Percentiles rank a stretch among this genome's conserved stretches.
Evolutionary conservation across 202 grass and related monocot genomes (phyloP).

Genomic region (Zoysia matrella): DNA sequence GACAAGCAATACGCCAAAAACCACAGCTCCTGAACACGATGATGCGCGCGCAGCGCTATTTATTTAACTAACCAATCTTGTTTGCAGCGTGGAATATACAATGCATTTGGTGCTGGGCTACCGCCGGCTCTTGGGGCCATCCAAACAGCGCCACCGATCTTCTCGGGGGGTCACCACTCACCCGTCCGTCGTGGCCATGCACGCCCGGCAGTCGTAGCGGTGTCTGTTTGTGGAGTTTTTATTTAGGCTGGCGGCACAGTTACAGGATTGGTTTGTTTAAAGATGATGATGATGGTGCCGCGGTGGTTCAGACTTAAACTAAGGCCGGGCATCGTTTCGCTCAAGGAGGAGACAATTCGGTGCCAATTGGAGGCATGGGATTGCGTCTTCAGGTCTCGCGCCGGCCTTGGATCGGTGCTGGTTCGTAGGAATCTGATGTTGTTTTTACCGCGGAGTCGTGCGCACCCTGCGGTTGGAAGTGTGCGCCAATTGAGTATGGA

Average conservation of each 20-base stretch:
- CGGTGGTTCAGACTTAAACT: background rate
- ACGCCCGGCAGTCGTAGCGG: background rate
- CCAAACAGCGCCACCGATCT: conserved; percentile 35
- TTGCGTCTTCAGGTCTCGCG: background rate
- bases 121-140: conserved; percentile 10
- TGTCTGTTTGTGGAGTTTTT: conserved; percentile 6
- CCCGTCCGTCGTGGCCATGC: too few relatives aligned
- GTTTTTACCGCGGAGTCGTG: background rate
- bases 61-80: conserved; percentile 3
- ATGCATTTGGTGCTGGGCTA: background rate
- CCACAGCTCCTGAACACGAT: background rate
- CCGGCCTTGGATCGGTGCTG: background rate
- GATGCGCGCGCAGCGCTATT: background rate
- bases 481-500: background rate
- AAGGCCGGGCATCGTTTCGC: background rate
- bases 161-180: conserved; percentile 6
- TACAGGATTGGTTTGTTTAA: background rate
- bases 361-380: background rate
- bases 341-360: background rate
- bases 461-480: background rate
- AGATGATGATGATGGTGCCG: background rate
- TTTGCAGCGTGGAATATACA: background rate
- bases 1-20: conserved; percentile 30
- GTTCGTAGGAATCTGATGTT: conserved; percentile 13
- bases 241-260: background rate